phyloP scores from a whole-genome alignment of 805 yeast species.

The Pichia ethanolica region DNA sequence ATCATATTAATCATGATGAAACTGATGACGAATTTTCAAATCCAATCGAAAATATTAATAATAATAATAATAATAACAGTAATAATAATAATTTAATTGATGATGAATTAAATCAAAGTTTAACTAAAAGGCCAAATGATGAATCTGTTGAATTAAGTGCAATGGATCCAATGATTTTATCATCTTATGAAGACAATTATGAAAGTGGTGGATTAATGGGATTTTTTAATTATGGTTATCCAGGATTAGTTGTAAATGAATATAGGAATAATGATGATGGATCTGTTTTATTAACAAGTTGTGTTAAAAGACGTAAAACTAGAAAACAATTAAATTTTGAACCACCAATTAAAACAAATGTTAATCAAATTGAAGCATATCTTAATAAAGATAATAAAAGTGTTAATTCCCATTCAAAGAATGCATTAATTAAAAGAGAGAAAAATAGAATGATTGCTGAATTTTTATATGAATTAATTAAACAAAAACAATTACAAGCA shows the following conservation, averaged over 20 bases:
- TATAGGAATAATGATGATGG: neutral
- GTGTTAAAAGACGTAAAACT: constrained; percentile 12
- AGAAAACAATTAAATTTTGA: constrained; percentile 14
- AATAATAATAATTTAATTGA: too few relatives aligned
- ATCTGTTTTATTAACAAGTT: constrained; percentile 4
- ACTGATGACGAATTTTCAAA: constrained; percentile 1
- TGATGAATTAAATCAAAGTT: too few relatives aligned
- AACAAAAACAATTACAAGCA: constrained; percentile 15
- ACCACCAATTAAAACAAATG: constrained; percentile 16
- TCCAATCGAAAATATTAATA: neutral
- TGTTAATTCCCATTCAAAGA: constrained; percentile 20
- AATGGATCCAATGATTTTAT: constrained; percentile 4
- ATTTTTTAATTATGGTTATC: constrained; percentile 9
- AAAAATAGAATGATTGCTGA: constrained; percentile 21
- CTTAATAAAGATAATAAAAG: constrained; percentile 21
- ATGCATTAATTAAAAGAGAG: constrained; percentile 17
- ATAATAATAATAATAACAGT: too few relatives aligned
- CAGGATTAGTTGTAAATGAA: constrained; percentile 4
- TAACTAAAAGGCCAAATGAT: constrained; percentile 4
- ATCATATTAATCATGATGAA: neutral
- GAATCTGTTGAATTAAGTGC: constrained; percentile 6
- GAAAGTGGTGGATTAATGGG: constrained; percentile 3
- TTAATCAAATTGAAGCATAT: constrained; percentile 15
- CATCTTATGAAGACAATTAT: constrained; percentile 6
- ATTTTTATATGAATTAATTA: constrained; percentile 22